Conservation (phyloP, 2,329 filamentous ascomycete species). For the Dactylellina haptotyla region DNA sequence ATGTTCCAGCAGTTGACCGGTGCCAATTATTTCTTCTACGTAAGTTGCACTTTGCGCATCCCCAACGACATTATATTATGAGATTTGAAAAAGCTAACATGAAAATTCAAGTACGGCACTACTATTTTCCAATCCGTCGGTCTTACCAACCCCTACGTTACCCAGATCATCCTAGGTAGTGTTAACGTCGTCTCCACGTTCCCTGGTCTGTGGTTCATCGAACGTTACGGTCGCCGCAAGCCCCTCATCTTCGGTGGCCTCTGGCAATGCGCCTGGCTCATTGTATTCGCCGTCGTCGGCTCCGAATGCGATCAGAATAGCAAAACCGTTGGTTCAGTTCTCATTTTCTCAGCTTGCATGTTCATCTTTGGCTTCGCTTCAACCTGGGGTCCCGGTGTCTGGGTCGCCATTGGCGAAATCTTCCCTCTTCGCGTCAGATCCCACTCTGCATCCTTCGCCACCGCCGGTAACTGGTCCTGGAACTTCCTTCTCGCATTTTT, state of each 20-base stretch:
- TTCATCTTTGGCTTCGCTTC: slow-evolving; percentile 75
- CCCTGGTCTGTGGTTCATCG: slow-evolving; percentile 74
- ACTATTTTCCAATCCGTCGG: slow-evolving; percentile 75
- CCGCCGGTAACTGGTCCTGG: slow-evolving; percentile 74
- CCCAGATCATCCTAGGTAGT: slow-evolving; percentile 73
- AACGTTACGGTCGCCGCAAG: slow-evolving; percentile 74
- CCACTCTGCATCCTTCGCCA: slow-evolving; percentile 70
- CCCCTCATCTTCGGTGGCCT: slow-evolving; percentile 73
- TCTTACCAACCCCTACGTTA: slow-evolving; percentile 73
- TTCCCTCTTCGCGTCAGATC: slow-evolving; percentile 73
- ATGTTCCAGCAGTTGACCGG: slow-evolving; percentile 75
- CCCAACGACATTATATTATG: background rate
- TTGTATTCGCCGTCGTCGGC: slow-evolving; percentile 72
- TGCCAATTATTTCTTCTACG: slow-evolving; percentile 57
- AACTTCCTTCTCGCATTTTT: slow-evolving; percentile 82
- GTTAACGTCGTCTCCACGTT: slow-evolving; percentile 77
- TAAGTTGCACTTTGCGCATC: slow-evolving; percentile 30
- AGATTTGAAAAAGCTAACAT: slow-evolving; percentile 17
- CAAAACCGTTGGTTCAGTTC: slow-evolving; percentile 66
- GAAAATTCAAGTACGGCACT: slow-evolving; percentile 69
- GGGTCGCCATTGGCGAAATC: slow-evolving; percentile 74
- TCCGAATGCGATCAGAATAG: slow-evolving; percentile 53
- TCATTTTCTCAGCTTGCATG: slow-evolving; percentile 75
- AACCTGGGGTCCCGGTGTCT: slow-evolving; percentile 77
- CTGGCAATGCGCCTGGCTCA: slow-evolving; percentile 74